Conservation (phyloP, 352 stramenopile genomes). For the Pythium aquatile region DNA sequence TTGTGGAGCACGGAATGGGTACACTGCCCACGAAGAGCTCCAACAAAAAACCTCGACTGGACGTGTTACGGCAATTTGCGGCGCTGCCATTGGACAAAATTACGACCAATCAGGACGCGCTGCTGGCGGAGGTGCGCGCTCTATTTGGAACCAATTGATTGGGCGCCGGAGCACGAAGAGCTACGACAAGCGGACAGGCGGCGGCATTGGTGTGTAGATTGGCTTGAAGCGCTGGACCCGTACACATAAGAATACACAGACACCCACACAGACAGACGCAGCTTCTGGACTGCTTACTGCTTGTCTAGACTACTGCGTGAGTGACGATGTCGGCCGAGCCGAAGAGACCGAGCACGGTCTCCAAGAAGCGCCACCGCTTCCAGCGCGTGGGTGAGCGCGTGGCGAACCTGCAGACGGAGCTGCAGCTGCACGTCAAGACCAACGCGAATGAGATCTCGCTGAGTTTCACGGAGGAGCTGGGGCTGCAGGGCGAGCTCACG, state of each 20-base stretch:
- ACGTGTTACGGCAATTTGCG: slow-evolving; percentile 56
- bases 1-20: slow-evolving; percentile 48
- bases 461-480: slow-evolving; percentile 80
- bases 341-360: slow-evolving; percentile 30
- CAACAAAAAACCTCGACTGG: slow-evolving; percentile 44
- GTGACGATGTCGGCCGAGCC: slow-evolving; percentile 17
- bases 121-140: slow-evolving; percentile 34
- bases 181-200: slow-evolving; percentile 5
- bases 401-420: slow-evolving; percentile 69
- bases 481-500: slow-evolving; percentile 77
- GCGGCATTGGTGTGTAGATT: slow-evolving; percentile 7
- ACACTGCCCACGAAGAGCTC: slow-evolving; percentile 6
- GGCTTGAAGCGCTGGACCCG: neutral
- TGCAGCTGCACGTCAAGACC: slow-evolving; percentile 82
- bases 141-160: slow-evolving; percentile 42
- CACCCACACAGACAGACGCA: neutral
- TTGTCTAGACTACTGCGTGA: neutral
- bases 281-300: neutral
- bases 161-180: slow-evolving; percentile 26
- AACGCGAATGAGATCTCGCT: slow-evolving; percentile 60
- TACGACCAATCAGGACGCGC: slow-evolving; percentile 40
- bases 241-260: neutral
- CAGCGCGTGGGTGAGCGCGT: slow-evolving; percentile 82
- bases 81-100: slow-evolving; percentile 69
- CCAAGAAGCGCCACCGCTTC: slow-evolving; percentile 84